phyloP scores from a whole-genome alignment of 148 eudicot species.

The Chenopodium quinoa region DNA sequence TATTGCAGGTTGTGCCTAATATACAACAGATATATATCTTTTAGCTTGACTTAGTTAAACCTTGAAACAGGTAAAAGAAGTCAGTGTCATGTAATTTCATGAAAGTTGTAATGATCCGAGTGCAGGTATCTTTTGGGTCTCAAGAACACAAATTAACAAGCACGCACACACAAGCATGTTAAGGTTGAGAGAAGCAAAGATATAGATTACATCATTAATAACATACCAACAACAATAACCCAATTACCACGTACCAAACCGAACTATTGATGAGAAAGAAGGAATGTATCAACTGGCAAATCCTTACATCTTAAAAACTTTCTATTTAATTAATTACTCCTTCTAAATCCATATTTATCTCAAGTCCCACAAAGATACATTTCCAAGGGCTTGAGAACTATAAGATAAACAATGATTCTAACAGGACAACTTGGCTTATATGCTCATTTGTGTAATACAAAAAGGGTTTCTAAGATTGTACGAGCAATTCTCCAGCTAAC shows the following conservation, averaged over 20 bases:
- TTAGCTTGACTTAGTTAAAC: neutral
- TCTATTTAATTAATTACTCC: neutral
- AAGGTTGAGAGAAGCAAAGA: neutral
- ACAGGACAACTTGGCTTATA: neutral
- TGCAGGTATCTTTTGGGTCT: neutral
- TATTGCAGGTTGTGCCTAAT: neutral
- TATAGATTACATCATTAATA: neutral
- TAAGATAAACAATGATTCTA: too few species aligned
- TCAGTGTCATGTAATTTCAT: neutral
- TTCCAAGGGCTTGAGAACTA: too few species aligned
- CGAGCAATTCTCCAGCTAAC: neutral
- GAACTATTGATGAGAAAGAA: too few species aligned
- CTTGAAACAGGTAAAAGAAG: neutral
- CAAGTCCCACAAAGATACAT: too few species aligned
- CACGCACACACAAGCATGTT: neutral
- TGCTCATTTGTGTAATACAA: neutral
- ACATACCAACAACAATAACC: neutral
- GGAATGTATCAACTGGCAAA: too few species aligned
- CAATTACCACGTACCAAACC: neutral
- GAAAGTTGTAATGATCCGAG: neutral
- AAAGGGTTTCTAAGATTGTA: neutral
- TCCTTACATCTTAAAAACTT: too few species aligned
- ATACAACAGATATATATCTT: neutral
- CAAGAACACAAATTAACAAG: neutral
- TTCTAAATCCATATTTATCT: too few species aligned